Percentiles rank a stretch among this genome's conserved stretches.
Conservation (phyloP, 306 rosid genomes). For the Sechiopsis laciniata region DNA sequence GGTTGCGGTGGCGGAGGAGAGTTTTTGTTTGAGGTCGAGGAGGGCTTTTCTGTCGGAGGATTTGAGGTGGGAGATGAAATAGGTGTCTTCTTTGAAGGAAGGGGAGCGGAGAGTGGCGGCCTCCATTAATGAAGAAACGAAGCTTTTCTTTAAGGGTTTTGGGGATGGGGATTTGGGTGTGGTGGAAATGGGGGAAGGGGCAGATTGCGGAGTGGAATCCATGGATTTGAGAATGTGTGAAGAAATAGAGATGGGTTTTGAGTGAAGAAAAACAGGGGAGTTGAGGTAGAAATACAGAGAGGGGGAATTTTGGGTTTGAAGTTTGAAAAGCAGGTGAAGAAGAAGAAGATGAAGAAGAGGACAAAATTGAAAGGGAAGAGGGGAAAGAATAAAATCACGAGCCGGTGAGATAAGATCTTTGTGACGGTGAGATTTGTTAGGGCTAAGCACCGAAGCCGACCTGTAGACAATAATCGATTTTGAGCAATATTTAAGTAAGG, state of each 20-base stretch:
- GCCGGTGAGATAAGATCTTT: background rate
- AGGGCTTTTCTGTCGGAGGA: constrained; percentile 75
- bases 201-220: constrained; percentile 41
- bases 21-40: constrained; percentile 55
- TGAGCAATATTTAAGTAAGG: too few relatives aligned
- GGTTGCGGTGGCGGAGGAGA: constrained; percentile 27
- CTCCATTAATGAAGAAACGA: constrained; percentile 64
- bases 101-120: constrained; percentile 46
- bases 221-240: constrained; percentile 26
- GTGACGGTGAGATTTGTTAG: background rate
- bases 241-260: constrained; percentile 37
- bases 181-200: constrained; percentile 31
- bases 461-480: too few relatives aligned
- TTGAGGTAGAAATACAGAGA: constrained; percentile 9
- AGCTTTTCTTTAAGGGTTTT: constrained; percentile 56
- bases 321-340: constrained; percentile 19
- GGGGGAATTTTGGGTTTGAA: constrained; percentile 42
- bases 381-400: constrained; percentile 30
- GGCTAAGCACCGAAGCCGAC: background rate
- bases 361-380: constrained; percentile 16
- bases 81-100: constrained; percentile 77
- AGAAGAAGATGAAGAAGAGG: background rate
- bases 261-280: background rate
- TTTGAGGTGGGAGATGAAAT: constrained; percentile 50
- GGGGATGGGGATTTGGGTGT: constrained; percentile 37